Percentiles rank a stretch among this genome's conserved stretches.
These are phyloP conservation scores for Syzygium aromaticum DNA, from an alignment of 345 rosid genomes.

Conservation along the genomic window DNA sequence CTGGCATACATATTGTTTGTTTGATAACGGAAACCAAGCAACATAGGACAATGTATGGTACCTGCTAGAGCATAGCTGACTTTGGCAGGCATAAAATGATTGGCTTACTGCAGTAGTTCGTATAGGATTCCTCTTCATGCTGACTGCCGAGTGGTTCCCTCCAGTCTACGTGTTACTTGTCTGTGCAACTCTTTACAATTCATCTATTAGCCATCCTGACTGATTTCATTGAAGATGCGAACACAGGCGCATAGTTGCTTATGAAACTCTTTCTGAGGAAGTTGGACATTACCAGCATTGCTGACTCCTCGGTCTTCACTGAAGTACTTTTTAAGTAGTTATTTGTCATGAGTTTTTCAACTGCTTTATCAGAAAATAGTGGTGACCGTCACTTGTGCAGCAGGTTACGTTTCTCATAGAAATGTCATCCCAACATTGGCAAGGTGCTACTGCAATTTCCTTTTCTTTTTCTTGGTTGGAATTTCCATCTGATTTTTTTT, in stretches of 20 bases:
- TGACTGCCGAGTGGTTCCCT: not conserved
- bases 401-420: slow-evolving; percentile 12
- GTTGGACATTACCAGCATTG: not conserved
- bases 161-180: not conserved
- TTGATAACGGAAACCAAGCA: too few species aligned
- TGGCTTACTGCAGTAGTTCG: not conserved
- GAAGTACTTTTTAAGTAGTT: not conserved
- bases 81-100: not conserved
- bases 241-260: not conserved
- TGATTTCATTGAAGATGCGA: not conserved
- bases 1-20: too few species aligned
- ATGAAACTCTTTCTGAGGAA: not conserved
- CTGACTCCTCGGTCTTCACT: not conserved
- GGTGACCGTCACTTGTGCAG: not conserved
- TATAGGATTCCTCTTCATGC: not conserved
- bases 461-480: not conserved
- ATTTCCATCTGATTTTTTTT: not conserved
- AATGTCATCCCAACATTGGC: slow-evolving; percentile 6
- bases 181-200: not conserved
- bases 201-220: not conserved
- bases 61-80: not conserved
- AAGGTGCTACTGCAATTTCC: not conserved
- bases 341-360: not conserved
- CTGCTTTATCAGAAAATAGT: not conserved
- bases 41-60: not conserved